Base-by-base conservation (phyloP, 2,329 filamentous ascomycete genomes). In the Juglanconis sp. region DNA sequence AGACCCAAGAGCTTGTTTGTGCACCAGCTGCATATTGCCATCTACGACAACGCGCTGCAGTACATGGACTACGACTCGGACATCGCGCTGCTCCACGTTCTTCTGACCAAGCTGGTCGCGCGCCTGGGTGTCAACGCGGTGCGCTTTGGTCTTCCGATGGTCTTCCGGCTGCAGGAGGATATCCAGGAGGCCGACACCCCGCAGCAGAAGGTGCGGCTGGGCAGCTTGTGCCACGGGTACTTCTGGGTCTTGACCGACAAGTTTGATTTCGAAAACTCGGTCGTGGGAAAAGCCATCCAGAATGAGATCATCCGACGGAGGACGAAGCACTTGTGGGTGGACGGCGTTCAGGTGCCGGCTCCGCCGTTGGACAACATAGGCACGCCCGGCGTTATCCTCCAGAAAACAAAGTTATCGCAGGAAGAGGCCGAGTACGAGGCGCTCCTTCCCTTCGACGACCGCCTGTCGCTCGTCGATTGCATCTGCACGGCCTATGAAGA, bases 21-120 rank as follows among this genome's bases (percentile, higher is more conserved):
- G 53, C 85, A 91, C 57, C 79, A 96, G 3, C 79, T 98, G 3
- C 93, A 97, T 74, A 81, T 97, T 49, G 88, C 90, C 53, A 83
- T 95, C n/a, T 97, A 96, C 72, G 94, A 98, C 71, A 91, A 90
- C 66, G 90, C 91, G 7, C 76, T 94, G 30, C 89, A 95, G 67
- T 86, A 81, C 65, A 81, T 90, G 30, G 83, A 88, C 32, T 87
- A 83, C 49, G 90, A 95, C 63, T 80, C 85, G 0, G 92, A 96
- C 67, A 82, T 96, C 35, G 76, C 91, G 34, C 76, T 96, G 13
- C 78, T 96, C 8, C 92, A 96, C 69, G 79, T 92, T 3, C 80
- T 97, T 10, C 81, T 96, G 42, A 79, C 85, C 10, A 90, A 85
- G 58, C 79, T 96, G n/a, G 83, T 92, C 8, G 81, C 86, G 60